These are phyloP conservation scores for Oryza coarctata DNA, from an alignment of 176 grass and related monocot species.

Conservation along the genomic window DNA sequence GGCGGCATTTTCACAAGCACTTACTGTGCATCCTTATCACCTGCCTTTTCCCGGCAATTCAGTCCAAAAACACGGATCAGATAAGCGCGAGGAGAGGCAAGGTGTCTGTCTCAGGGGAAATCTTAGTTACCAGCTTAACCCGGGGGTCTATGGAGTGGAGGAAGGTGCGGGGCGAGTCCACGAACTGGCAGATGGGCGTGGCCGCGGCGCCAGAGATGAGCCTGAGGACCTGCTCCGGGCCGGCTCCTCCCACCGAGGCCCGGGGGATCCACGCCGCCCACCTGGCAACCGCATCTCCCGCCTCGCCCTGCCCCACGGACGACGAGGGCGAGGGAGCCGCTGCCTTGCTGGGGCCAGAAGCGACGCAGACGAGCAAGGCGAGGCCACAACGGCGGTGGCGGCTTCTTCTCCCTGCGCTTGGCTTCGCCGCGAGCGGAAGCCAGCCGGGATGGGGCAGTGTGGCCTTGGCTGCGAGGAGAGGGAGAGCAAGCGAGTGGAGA, in stretches of 20 bases:
- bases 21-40: neutral
- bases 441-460: neutral
- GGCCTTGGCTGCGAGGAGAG: slow-evolving; percentile 4
- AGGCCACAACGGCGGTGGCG: neutral
- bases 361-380: slow-evolving; percentile 40
- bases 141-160: slow-evolving; percentile 90
- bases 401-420: slow-evolving; percentile 21
- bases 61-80: neutral
- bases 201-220: slow-evolving; percentile 87
- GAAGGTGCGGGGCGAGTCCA: slow-evolving; percentile 81
- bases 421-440: slow-evolving; percentile 8
- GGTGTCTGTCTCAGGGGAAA: neutral
- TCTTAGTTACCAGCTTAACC: slow-evolving; percentile 73
- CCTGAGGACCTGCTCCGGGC: slow-evolving; percentile 68
- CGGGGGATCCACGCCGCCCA: slow-evolving; percentile 80
- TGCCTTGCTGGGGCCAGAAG: slow-evolving; percentile 24
- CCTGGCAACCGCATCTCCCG: slow-evolving; percentile 11
- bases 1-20: slow-evolving; percentile 7
- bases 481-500: slow-evolving; percentile 6
- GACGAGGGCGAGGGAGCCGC: slow-evolving; percentile 10
- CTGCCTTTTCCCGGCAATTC: neutral
- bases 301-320: neutral
- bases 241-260: slow-evolving; percentile 20
- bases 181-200: slow-evolving; percentile 86
- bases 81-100: neutral